Conservation (phyloP, 228 moss, liverwort and hornwort genomes). For the Sphagnum magellanicum region DNA sequence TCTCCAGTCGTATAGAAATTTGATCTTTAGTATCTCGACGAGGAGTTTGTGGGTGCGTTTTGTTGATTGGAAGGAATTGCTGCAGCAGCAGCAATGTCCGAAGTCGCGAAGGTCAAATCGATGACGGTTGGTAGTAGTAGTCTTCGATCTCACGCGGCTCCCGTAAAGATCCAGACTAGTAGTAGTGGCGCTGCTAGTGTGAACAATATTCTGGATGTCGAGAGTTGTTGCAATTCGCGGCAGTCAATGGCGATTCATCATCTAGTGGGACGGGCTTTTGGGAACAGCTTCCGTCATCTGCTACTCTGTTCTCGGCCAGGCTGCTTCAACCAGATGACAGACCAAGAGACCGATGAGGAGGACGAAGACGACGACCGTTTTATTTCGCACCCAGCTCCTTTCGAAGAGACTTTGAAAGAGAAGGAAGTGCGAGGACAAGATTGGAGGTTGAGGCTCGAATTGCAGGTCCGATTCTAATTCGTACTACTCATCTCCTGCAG, state of each 20-base stretch:
- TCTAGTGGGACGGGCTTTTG: slow-evolving; percentile 18
- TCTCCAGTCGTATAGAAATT: too few species aligned
- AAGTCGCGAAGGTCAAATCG: too few species aligned
- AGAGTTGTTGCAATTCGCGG: slow-evolving; percentile 8
- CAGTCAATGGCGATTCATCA: slow-evolving; percentile 10
- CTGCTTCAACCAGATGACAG: slow-evolving; percentile 34
- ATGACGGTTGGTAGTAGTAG: too few species aligned
- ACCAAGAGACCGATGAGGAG: slow-evolving; percentile 23
- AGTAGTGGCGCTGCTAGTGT: too few species aligned
- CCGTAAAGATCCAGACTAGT: too few species aligned
- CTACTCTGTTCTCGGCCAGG: slow-evolving; percentile 54
- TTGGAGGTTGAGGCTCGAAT: slow-evolving; percentile 38
- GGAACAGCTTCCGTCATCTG: slow-evolving; percentile 48
- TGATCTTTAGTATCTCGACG: too few species aligned
- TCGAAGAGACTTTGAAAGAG: neutral
- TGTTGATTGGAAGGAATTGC: too few species aligned
- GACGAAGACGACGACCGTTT: slow-evolving; percentile 10
- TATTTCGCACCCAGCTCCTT: neutral
- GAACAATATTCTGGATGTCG: too few species aligned
- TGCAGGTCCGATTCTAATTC: slow-evolving; percentile 22
- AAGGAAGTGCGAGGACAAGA: slow-evolving; percentile 26
- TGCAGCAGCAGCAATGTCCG: too few species aligned
- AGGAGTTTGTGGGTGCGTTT: too few species aligned
- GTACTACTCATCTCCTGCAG: neutral
- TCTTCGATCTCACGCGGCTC: too few species aligned